A percentile compares a stretch with the other conserved stretches of the same genome.
Evolutionary conservation across 148 eudicot species (phyloP).

Genomic region (Rhododendron ferrugineum): DNA sequence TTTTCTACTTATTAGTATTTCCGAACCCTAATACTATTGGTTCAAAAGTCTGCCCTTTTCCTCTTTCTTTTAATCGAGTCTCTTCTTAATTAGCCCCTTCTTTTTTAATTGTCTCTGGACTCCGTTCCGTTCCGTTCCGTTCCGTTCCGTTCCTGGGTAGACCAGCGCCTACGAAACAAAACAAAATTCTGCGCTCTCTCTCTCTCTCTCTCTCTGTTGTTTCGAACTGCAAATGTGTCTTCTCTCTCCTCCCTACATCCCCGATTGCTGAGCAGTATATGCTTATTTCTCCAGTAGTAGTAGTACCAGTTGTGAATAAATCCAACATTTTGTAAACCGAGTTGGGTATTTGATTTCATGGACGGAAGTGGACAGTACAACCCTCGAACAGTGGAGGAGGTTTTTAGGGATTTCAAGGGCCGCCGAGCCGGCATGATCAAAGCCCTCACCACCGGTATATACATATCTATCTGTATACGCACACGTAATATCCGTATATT

Average conservation of each 20-base stretch:
- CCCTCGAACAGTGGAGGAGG: constrained; percentile 35
- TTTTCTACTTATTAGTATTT: background rate
- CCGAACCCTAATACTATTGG: background rate
- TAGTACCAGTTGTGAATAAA: background rate
- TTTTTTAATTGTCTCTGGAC: background rate
- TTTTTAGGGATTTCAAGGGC: constrained; percentile 36
- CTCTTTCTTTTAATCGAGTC: too few relatives aligned
- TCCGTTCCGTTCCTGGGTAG: background rate
- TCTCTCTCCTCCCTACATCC: background rate
- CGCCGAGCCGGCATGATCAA: constrained; percentile 34
- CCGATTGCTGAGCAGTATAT: background rate
- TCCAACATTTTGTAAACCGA: background rate
- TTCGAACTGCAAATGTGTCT: background rate
- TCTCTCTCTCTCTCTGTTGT: background rate
- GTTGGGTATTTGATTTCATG: background rate
- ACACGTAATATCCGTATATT: background rate
- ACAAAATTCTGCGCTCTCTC: background rate
- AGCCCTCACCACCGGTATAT: constrained; percentile 34
- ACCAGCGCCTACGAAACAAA: background rate
- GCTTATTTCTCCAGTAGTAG: background rate
- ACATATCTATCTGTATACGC: background rate
- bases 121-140: too few relatives aligned
- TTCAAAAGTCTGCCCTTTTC: background rate
- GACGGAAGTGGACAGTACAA: constrained; percentile 24
- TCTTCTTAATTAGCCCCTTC: background rate